These are phyloP conservation scores for Sphagnum tenellum DNA, from an alignment of 225 moss, liverwort and hornwort genomes.

Conservation along the genomic window DNA sequence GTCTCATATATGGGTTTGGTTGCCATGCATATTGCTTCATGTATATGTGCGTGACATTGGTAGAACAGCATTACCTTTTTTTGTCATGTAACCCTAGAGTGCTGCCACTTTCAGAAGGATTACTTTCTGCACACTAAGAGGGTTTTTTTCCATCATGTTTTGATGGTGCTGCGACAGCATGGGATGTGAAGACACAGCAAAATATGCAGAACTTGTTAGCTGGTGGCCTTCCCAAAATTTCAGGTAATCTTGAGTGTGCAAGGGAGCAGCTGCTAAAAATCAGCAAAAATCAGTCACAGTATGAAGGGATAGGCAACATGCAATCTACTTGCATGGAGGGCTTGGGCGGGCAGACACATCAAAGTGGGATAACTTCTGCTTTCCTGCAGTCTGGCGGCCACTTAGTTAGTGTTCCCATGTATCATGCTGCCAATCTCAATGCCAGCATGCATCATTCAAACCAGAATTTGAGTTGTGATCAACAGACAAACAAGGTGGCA, in stretches of 20 bases:
- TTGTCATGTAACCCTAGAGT: no score
- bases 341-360: conserved; percentile 19
- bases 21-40: no score
- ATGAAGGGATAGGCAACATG: conserved; percentile 22
- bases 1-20: no score
- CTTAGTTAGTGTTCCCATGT: conserved; percentile 5
- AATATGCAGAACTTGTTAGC: conserved; percentile 31
- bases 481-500: conserved; percentile 22
- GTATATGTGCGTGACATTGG: no score
- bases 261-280: conserved; percentile 21
- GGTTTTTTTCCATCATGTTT: no score
- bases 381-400: conserved; percentile 18
- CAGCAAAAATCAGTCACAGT: conserved; percentile 21
- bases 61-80: no score
- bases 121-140: no score
- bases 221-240: conserved; percentile 19
- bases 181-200: conserved; percentile 50
- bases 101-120: no score
- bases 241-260: conserved; percentile 29
- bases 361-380: conserved; percentile 17
- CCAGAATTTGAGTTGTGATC: conserved; percentile 10
- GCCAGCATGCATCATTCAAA: conserved; percentile 17
- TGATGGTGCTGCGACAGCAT: conserved; percentile 16
- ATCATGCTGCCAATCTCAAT: conserved; percentile 10
- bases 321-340: conserved; percentile 25